Base-by-base conservation (phyloP, 73 alveolate species). In the Paramecium pentaurelia region DNA sequence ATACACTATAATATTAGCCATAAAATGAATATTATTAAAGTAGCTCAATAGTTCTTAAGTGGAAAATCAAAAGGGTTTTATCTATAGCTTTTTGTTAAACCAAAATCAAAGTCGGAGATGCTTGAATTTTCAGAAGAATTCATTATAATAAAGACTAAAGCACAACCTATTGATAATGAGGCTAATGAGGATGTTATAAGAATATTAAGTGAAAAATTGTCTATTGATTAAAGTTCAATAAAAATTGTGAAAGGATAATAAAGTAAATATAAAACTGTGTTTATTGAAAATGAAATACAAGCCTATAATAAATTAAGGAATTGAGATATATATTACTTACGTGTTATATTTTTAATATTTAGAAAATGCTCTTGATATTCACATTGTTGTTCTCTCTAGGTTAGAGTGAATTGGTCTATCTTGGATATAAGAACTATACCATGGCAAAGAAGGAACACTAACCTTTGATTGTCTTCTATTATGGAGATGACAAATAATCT, bases 401-500 rank as follows among this genome's bases (percentile, higher is more conserved):
- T 11, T 80, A 80, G n/a, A 44, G 58, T 32, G 91, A 80, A 49
- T 42, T 80, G 22, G 58, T 80, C 4, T 25, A 42, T 25, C 32
- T 80, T 9, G 75, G 91, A 9, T 80, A 18, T 34, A 80, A 80
- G 75, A 80, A 80, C 51, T 80, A 80, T 64, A 80, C 91, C 4
- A 22, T 27, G 47, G 91, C 91, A 10, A 80, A 80, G 91, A 80
- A 80, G 14, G 91, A 80, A 44, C 27, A 80, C 34, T 80, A 80
- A 20, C 91, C 91, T 18, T 25, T 80, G 5, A 47, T 80, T 45
- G 54, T 80, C 20, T 80, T 80, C 32, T 80, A 80, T 47, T 36
- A 80, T 80, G 91, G 91, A 18, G 42, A 80, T 22, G 91, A 80
- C 51, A 80, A 80, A 80, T 36, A 42, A 47, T 80, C 91, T 2